phyloP scores from a whole-genome alignment of 106 monocot genomes.

The Dioscorea alata region DNA sequence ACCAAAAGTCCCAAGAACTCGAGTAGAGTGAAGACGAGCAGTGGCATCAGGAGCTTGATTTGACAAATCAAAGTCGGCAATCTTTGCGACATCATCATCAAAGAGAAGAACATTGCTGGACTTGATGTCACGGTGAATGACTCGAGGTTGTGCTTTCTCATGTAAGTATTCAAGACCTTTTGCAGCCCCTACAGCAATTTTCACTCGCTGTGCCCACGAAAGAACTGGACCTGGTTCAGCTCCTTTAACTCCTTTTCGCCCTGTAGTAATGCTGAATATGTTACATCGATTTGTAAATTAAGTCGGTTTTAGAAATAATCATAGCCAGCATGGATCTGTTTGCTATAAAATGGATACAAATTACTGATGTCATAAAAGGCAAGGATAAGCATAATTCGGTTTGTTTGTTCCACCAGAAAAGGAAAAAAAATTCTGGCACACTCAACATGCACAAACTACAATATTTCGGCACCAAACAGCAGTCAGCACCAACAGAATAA shows the following conservation, averaged over 20 bases:
- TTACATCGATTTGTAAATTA: too few species aligned
- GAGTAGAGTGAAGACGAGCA: constrained; percentile 42
- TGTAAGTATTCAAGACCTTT: constrained; percentile 40
- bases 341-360: too few species aligned
- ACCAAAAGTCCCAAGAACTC: constrained; percentile 39
- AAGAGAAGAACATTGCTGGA: constrained; percentile 32
- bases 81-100: constrained; percentile 30
- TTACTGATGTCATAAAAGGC: too few species aligned
- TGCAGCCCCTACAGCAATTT: constrained; percentile 29
- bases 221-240: constrained; percentile 32
- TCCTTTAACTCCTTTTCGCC: constrained; percentile 39
- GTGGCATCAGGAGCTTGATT: constrained; percentile 31
- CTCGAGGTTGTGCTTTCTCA: constrained; percentile 25
- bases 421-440: too few species aligned
- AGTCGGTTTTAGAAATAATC: too few species aligned
- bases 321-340: too few species aligned
- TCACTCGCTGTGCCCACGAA: constrained; percentile 32
- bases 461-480: too few species aligned
- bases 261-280: neutral
- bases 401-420: too few species aligned
- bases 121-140: constrained; percentile 32
- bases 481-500: too few species aligned
- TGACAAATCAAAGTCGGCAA: constrained; percentile 36
- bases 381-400: too few species aligned
- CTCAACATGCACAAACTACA: too few species aligned